Evolutionary conservation across 2,329 filamentous ascomycete genomes (phyloP).

Genomic region (Chaetomium olivaceum): DNA sequence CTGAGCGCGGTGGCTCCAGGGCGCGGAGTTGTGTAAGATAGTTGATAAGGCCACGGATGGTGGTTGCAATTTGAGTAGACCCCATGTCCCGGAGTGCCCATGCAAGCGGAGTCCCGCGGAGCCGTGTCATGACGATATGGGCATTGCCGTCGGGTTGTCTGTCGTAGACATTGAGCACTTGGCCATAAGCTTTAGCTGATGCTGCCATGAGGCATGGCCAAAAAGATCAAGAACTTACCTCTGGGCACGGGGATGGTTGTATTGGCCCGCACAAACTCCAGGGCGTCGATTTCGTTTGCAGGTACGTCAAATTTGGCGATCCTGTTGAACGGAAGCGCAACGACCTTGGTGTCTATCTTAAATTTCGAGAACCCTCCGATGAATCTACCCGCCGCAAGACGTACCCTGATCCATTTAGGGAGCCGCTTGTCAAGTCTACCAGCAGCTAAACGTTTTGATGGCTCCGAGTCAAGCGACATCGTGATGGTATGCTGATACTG

Average conservation of each 20-base stretch:
- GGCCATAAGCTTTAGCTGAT: background rate
- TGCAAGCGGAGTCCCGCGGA: slow-evolving; percentile 1
- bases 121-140: slow-evolving; percentile 13
- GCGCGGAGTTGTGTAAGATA: slow-evolving; percentile 16
- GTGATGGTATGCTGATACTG: background rate
- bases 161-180: slow-evolving; percentile 16
- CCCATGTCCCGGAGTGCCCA: background rate
- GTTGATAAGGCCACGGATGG: background rate
- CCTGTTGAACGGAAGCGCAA: slow-evolving; percentile 14
- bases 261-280: slow-evolving; percentile 11
- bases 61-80: background rate
- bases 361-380: background rate
- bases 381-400: background rate
- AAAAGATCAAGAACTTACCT: background rate
- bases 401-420: background rate
- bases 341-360: background rate
- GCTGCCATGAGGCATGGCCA: background rate
- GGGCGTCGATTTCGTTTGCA: slow-evolving; percentile 9
- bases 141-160: background rate
- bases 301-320: slow-evolving; percentile 14
- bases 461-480: background rate
- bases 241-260: slow-evolving; percentile 12
- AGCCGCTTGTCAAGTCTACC: background rate
- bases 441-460: background rate
- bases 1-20: background rate